Evolutionary conservation across 805 yeast genomes (phyloP).

Genomic region (Wickerhamiella qilinensis): DNA sequence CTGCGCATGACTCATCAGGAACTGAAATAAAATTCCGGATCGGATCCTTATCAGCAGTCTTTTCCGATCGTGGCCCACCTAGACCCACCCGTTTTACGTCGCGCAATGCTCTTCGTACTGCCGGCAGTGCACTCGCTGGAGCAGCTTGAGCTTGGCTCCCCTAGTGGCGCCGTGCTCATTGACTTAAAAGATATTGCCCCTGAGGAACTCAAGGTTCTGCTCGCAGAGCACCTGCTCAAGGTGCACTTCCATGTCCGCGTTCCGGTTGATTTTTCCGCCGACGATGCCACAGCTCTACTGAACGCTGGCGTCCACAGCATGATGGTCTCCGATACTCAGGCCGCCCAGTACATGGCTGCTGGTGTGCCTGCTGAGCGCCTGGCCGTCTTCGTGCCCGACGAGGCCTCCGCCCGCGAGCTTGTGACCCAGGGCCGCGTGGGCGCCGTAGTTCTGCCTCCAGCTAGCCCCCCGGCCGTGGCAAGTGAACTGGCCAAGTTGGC

Average conservation of each 20-base stretch:
- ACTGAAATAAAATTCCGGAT: too few species aligned
- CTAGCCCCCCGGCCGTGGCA: slow-evolving; percentile 2
- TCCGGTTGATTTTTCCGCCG: slow-evolving; percentile 23
- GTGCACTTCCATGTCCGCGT: slow-evolving; percentile 18
- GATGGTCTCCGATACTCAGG: slow-evolving; percentile 23
- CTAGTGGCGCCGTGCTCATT: slow-evolving; percentile 3
- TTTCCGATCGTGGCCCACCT: too few species aligned
- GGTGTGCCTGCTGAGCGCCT: slow-evolving; percentile 41
- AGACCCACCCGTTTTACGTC: too few species aligned
- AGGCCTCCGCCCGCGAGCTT: slow-evolving; percentile 2
- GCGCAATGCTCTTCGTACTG: slow-evolving; percentile 1
- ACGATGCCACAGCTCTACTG: slow-evolving; percentile 33
- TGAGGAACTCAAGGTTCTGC: slow-evolving; percentile 4
- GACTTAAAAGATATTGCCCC: slow-evolving; percentile 3
- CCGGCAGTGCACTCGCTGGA: neutral
- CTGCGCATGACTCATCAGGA: too few species aligned
- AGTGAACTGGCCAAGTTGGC: slow-evolving; percentile 7
- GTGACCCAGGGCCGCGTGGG: slow-evolving; percentile 3
- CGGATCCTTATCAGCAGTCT: too few species aligned
- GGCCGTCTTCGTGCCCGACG: slow-evolving; percentile 17
- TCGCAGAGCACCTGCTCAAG: neutral
- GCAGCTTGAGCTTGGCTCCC: slow-evolving; percentile 1
- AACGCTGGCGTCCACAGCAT: slow-evolving; percentile 44
- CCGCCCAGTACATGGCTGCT: slow-evolving; percentile 23
- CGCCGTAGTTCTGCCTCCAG: slow-evolving; percentile 10